These are phyloP conservation scores for Vanderwaltozyma verrucispora DNA, from an alignment of 805 yeast species.

Conservation along the genomic window DNA sequence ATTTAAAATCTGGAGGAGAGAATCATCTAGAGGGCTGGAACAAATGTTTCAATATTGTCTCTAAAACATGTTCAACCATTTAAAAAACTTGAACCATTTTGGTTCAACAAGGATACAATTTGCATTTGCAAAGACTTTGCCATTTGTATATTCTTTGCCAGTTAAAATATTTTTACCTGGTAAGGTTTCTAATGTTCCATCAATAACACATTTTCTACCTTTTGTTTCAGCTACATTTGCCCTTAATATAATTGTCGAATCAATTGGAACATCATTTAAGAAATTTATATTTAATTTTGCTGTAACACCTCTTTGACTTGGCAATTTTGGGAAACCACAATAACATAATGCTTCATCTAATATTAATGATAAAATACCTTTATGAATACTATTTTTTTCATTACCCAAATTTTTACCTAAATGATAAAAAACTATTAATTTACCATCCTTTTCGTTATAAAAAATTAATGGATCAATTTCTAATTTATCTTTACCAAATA, in stretches of 20 bases:
- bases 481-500: conserved; percentile 56
- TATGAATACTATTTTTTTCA: conserved; percentile 64
- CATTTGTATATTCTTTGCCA: conserved; percentile 2
- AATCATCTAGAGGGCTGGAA: too few species aligned
- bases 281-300: conserved; percentile 65
- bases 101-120: conserved; percentile 75
- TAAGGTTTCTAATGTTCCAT: conserved; percentile 49
- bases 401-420: conserved; percentile 59
- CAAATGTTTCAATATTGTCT: too few species aligned
- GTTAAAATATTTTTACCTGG: conserved; percentile 5
- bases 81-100: conserved; percentile 68
- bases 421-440: conserved; percentile 56
- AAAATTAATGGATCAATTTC: conserved; percentile 72
- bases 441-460: conserved; percentile 38
- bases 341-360: conserved; percentile 78
- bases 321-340: conserved; percentile 76
- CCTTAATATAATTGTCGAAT: conserved; percentile 51
- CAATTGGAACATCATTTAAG: conserved; percentile 37
- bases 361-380: conserved; percentile 69
- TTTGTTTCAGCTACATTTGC: conserved; percentile 56
- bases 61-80: conserved; percentile 36
- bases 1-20: too few species aligned
- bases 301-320: conserved; percentile 80
- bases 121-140: conserved; percentile 43
- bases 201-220: conserved; percentile 76